Evolutionary conservation across 139 green algal genomes (phyloP).

Genomic region (Closterium sp.): DNA sequence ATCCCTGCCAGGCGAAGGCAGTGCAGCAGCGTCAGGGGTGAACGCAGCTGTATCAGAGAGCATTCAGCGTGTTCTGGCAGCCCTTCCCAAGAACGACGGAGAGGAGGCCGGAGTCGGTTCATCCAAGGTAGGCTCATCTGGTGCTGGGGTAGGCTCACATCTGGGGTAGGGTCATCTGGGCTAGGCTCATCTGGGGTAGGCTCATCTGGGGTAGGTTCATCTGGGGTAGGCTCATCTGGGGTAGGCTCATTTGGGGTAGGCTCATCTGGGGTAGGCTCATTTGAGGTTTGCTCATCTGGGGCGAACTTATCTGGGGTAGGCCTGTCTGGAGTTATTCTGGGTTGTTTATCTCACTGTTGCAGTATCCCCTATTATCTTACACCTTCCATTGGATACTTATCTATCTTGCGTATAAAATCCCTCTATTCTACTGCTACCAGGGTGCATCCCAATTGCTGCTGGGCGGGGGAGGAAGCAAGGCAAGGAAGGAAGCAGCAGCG

Average conservation of each 20-base stretch:
- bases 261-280: no score
- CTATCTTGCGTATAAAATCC: neutral
- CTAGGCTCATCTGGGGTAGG: neutral
- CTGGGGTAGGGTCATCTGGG: no score
- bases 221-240: no score
- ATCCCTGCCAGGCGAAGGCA: no score
- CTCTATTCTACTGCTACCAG: neutral
- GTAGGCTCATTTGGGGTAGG: no score
- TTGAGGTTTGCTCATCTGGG: no score
- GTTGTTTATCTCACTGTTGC: no score
- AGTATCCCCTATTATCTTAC: no score
- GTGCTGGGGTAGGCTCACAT: neutral
- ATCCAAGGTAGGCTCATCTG: neutral
- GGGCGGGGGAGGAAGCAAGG: slow-evolving; percentile 66
- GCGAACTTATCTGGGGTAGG: no score
- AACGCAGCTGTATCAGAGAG: neutral
- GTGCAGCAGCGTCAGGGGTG: neutral
- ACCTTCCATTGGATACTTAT: no score
- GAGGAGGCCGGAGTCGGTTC: neutral
- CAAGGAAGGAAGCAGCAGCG: slow-evolving; percentile 61
- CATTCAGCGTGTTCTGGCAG: neutral
- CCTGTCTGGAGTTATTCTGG: no score
- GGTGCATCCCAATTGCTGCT: slow-evolving; percentile 27
- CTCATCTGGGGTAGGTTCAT: no score
- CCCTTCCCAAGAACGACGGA: neutral